Percentiles rank a stretch among this genome's conserved stretches.
Evolutionary conservation across 495 filamentous ascomycete genomes (phyloP).

Genomic region (Aspergillus saccharolyticus): DNA sequence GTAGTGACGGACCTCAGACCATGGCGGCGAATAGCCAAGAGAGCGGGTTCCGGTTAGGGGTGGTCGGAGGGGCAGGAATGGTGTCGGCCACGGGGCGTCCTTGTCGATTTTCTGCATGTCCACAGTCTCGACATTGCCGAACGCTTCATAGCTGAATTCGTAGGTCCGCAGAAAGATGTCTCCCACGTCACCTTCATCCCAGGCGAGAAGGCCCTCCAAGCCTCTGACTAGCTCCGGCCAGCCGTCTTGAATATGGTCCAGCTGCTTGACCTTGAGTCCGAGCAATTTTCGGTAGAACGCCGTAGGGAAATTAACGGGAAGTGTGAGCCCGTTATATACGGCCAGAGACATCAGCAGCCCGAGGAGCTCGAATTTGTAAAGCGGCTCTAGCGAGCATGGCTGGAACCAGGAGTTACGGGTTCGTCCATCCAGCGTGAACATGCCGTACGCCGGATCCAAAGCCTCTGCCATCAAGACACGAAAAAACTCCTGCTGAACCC

Average conservation of each 20-base stretch:
- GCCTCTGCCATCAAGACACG: slow-evolving; percentile 71
- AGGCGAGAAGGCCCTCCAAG: slow-evolving; percentile 63
- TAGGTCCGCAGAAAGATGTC: slow-evolving; percentile 79
- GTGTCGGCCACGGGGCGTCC: slow-evolving; percentile 36
- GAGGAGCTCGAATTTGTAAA: slow-evolving; percentile 86
- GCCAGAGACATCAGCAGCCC: slow-evolving; percentile 84
- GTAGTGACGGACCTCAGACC: slow-evolving; percentile 24
- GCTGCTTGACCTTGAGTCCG: slow-evolving; percentile 54
- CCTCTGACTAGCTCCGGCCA: slow-evolving; percentile 78
- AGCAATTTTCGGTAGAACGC: slow-evolving; percentile 80
- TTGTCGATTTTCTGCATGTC: slow-evolving; percentile 48
- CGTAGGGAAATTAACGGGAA: slow-evolving; percentile 82
- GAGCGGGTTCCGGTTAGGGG: slow-evolving; percentile 5
- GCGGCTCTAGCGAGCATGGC: slow-evolving; percentile 69
- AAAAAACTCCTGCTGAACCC: slow-evolving; percentile 95
- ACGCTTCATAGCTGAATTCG: slow-evolving; percentile 72
- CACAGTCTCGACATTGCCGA: slow-evolving; percentile 51
- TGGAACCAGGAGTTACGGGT: slow-evolving; percentile 84
- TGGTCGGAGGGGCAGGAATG: slow-evolving; percentile 4
- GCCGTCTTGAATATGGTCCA: slow-evolving; percentile 75
- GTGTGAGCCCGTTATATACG: slow-evolving; percentile 88
- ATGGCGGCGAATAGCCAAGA: slow-evolving; percentile 17
- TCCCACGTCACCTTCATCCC: slow-evolving; percentile 74
- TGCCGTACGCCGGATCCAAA: slow-evolving; percentile 68
- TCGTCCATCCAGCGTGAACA: slow-evolving; percentile 68